phyloP scores from a whole-genome alignment of 2,329 filamentous ascomycete species.

The Didymosphaeria variabile region DNA sequence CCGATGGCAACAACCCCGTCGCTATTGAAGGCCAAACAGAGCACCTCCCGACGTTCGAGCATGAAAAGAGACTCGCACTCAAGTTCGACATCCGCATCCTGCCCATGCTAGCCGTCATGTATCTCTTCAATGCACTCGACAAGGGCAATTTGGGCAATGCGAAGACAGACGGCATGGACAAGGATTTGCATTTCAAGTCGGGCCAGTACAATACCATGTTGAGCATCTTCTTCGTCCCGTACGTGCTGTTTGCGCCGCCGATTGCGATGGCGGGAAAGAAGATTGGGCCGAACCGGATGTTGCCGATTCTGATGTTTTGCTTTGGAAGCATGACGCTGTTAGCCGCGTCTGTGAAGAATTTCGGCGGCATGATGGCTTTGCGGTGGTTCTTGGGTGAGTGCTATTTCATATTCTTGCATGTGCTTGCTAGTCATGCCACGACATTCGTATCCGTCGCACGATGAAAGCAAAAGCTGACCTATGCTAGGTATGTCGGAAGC shows the following conservation, averaged over 20 bases:
- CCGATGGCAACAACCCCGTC: slow-evolving; percentile 30
- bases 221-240: slow-evolving; percentile 76
- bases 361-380: slow-evolving; percentile 71
- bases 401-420: not conserved
- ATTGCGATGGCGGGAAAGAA: slow-evolving; percentile 74
- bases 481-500: slow-evolving; percentile 65
- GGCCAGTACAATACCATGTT: slow-evolving; percentile 76
- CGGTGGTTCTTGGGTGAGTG: slow-evolving; percentile 70
- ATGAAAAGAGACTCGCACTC: slow-evolving; percentile 57
- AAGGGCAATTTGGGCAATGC: slow-evolving; percentile 52
- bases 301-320: slow-evolving; percentile 73
- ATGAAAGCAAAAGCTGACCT: slow-evolving; percentile 18
- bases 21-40: slow-evolving; percentile 41
- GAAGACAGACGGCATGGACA: slow-evolving; percentile 56
- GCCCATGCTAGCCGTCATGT: slow-evolving; percentile 68
- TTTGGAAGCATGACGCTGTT: slow-evolving; percentile 74
- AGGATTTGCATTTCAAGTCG: slow-evolving; percentile 66
- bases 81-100: slow-evolving; percentile 65
- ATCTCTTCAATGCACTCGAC: slow-evolving; percentile 59
- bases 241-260: slow-evolving; percentile 74
- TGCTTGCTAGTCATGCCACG: not conserved
- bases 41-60: slow-evolving; percentile 47
- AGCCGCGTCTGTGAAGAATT: slow-evolving; percentile 65
- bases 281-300: slow-evolving; percentile 69
- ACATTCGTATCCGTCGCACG: too few species aligned